phyloP scores from a whole-genome alignment of 306 rosid genomes.

The Sicyos baderoa region DNA sequence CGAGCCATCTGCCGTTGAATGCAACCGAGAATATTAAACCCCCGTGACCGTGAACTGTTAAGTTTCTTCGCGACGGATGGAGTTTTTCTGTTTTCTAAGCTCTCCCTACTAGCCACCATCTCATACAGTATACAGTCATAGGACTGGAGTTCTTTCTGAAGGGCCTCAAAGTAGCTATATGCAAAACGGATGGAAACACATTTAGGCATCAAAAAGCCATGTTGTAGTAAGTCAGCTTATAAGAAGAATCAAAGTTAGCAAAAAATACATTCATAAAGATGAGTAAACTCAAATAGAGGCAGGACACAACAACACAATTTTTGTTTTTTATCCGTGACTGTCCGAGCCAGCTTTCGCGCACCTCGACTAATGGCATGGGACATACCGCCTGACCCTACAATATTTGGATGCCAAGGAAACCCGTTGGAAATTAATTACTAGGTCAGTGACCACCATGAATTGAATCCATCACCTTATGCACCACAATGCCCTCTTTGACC shows the following conservation, averaged over 20 bases:
- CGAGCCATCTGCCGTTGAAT: constrained; percentile 95
- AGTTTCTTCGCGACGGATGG: constrained; percentile 37
- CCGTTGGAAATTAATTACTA: no score
- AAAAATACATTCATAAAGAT: no score
- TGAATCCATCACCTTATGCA: no score
- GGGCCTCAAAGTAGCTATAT: constrained; percentile 82
- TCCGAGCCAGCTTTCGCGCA: no score
- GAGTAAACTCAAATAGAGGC: no score
- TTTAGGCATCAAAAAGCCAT: background rate
- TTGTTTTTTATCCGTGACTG: no score
- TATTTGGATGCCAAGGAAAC: no score
- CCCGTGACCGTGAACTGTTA: constrained; percentile 45
- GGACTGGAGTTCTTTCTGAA: constrained; percentile 75
- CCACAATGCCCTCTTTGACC: no score
- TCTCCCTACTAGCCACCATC: constrained; percentile 92
- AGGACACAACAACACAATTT: no score
- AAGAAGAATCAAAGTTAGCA: background rate
- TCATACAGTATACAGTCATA: constrained; percentile 89
- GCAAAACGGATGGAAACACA: background rate
- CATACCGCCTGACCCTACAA: no score
- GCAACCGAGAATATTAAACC: constrained; percentile 72
- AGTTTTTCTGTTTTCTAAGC: constrained; percentile 55
- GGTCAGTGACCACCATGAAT: no score
- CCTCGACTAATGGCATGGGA: no score
- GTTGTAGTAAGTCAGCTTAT: background rate